Evolutionary conservation across 2,329 filamentous ascomycete genomes (phyloP).

Genomic region (Emmonsiellopsis sp.): DNA sequence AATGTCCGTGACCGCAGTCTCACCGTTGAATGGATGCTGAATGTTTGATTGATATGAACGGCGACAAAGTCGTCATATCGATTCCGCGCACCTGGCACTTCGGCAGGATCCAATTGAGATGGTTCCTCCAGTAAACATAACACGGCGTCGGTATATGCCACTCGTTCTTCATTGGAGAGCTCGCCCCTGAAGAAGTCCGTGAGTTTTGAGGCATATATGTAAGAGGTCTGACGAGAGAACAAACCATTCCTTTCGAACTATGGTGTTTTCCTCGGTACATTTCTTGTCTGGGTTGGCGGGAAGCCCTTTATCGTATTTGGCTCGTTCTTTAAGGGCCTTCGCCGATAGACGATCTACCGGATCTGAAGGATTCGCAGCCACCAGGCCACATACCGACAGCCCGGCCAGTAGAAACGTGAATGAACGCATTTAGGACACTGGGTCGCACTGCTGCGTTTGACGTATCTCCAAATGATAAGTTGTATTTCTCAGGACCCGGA

Average conservation of each 20-base stretch:
- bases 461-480: background rate
- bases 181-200: background rate
- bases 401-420: background rate
- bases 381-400: background rate
- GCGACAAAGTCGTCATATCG: conserved; percentile 7
- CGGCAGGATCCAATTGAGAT: background rate
- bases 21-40: conserved; percentile 4
- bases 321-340: background rate
- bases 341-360: background rate
- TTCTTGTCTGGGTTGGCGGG: background rate
- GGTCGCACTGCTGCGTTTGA: too few species aligned
- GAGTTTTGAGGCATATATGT: background rate
- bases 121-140: conserved; percentile 5
- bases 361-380: background rate
- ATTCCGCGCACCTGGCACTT: conserved; percentile 4
- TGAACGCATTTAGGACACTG: background rate
- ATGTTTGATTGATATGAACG: conserved; percentile 6
- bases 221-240: background rate
- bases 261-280: background rate
- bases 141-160: conserved; percentile 6
- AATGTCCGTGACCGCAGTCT: background rate
- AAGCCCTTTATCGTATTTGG: background rate
- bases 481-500: too few species aligned
- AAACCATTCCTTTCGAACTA: conserved; percentile 2
- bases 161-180: conserved; percentile 3